phyloP scores from a whole-genome alignment of 495 filamentous ascomycete genomes.

The Aspergillus ostianus region DNA sequence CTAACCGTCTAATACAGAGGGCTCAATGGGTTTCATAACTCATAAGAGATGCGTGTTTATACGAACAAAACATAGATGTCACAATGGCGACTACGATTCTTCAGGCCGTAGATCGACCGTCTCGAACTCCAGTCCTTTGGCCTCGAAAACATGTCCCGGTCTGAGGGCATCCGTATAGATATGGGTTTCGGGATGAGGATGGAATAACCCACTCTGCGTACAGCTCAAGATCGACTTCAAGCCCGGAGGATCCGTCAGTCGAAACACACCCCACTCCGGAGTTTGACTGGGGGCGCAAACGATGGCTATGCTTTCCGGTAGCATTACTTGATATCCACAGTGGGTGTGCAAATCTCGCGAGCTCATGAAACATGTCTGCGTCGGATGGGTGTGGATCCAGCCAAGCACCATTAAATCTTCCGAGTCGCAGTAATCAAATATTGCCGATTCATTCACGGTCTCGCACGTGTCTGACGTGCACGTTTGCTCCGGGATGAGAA shows the following conservation, averaged over 20 bases:
- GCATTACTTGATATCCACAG: constrained; percentile 86
- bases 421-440: constrained; percentile 83
- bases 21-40: constrained; percentile 6
- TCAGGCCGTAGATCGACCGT: constrained; percentile 72
- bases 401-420: constrained; percentile 87
- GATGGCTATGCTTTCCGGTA: constrained; percentile 93
- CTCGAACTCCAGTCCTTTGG: constrained; percentile 68
- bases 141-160: constrained; percentile 85
- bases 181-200: constrained; percentile 68
- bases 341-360: constrained; percentile 92
- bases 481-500: constrained; percentile 89
- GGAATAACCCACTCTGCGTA: constrained; percentile 73
- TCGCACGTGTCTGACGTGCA: constrained; percentile 92
- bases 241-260: constrained; percentile 89
- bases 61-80: constrained; percentile 3
- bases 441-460: constrained; percentile 75
- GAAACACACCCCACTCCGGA: constrained; percentile 89
- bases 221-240: constrained; percentile 77
- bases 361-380: constrained; percentile 97
- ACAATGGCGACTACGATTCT: constrained; percentile 14
- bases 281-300: constrained; percentile 85
- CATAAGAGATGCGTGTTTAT: background rate
- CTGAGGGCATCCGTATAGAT: constrained; percentile 82
- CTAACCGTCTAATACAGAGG: constrained; percentile 3
- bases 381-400: constrained; percentile 98